These are phyloP conservation scores for Phialocephala sp. DNA, from an alignment of 2,329 filamentous ascomycete species.

Conservation along the genomic window DNA sequence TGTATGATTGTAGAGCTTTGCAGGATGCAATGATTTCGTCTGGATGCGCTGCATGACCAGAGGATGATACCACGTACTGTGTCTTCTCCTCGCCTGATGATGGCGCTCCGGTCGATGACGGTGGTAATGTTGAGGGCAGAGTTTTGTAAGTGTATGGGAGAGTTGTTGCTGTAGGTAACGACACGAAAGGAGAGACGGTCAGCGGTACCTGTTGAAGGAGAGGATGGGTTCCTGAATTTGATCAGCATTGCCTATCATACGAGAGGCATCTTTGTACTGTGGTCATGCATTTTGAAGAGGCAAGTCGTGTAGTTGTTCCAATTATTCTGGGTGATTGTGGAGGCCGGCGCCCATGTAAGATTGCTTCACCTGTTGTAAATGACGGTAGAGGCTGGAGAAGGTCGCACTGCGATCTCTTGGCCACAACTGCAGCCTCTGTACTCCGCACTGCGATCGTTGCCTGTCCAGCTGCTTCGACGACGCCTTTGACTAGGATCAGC, in stretches of 20 bases:
- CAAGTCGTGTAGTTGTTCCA: neutral
- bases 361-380: too few relatives aligned
- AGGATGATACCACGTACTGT: conserved; percentile 77
- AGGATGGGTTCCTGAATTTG: conserved; percentile 71
- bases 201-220: conserved; percentile 91
- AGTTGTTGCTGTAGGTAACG: conserved; percentile 85
- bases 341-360: neutral
- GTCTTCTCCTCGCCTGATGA: conserved; percentile 54
- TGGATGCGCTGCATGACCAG: conserved; percentile 84
- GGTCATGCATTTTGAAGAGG: conserved; percentile 39
- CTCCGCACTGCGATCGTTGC: neutral
- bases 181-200: conserved; percentile 92
- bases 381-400: neutral
- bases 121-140: conserved; percentile 85
- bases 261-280: conserved; percentile 30
- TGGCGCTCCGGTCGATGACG: conserved; percentile 64
- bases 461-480: neutral
- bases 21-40: conserved; percentile 86
- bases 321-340: neutral
- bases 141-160: conserved; percentile 95
- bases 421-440: neutral
- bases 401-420: neutral
- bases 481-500: neutral
- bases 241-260: conserved; percentile 3
- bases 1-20: conserved; percentile 75